These are phyloP conservation scores for Dryas octopetala DNA, from an alignment of 306 rosid genomes.

Conservation along the genomic window DNA sequence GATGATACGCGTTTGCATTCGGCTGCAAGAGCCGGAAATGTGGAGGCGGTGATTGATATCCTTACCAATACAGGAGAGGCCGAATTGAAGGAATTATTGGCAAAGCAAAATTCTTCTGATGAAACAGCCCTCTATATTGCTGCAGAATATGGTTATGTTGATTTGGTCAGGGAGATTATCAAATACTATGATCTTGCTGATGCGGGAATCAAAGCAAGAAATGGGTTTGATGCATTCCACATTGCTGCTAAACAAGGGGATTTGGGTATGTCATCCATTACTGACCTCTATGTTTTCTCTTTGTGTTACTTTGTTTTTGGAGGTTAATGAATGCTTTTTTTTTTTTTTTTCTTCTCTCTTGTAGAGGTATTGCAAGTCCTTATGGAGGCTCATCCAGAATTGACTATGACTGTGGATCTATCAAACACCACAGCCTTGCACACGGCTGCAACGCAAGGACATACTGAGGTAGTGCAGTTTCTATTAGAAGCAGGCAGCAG, in stretches of 20 bases:
- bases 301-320: constrained; percentile 17
- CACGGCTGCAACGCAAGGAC: constrained; percentile 93
- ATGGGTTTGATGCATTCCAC: constrained; percentile 92
- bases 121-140: constrained; percentile 91
- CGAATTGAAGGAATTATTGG: constrained; percentile 49
- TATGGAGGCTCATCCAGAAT: constrained; percentile 77
- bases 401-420: constrained; percentile 87
- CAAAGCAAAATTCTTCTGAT: constrained; percentile 78
- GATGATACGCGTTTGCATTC: constrained; percentile 81
- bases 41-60: constrained; percentile 41
- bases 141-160: constrained; percentile 79
- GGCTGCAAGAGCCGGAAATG: constrained; percentile 74
- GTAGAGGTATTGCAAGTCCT: constrained; percentile 72
- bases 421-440: constrained; percentile 96
- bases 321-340: not conserved
- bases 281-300: not conserved
- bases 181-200: constrained; percentile 65
- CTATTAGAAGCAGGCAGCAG: constrained; percentile 79
- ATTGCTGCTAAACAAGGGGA: constrained; percentile 98
- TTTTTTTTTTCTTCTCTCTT: constrained; percentile 20
- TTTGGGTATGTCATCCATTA: constrained; percentile 49
- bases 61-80: constrained; percentile 40
- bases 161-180: constrained; percentile 81
- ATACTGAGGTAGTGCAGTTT: constrained; percentile 60
- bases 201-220: constrained; percentile 84